Percentiles rank a stretch among this genome's conserved stretches.
These are phyloP conservation scores for Fusarium sp. DNA, from an alignment of 2,329 filamentous ascomycete species.

Conservation along the genomic window DNA sequence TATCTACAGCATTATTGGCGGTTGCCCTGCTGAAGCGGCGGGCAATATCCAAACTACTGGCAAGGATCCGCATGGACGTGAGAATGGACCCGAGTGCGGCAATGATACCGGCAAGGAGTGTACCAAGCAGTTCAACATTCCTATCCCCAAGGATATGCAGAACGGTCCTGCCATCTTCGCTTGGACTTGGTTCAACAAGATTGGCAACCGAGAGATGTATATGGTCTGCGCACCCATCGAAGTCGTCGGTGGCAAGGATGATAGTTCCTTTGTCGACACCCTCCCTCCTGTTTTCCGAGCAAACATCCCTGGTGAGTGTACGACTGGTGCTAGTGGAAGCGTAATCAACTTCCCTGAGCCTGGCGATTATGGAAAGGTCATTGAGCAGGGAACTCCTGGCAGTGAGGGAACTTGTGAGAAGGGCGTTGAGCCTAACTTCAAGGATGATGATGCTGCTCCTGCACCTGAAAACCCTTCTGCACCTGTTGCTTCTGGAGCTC, in stretches of 20 bases:
- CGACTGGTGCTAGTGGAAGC: constrained; percentile 29
- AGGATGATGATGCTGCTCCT: constrained; percentile 21
- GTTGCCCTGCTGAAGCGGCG: constrained; percentile 41
- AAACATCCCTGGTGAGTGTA: constrained; percentile 46
- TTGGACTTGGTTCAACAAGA: constrained; percentile 83
- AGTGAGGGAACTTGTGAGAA: constrained; percentile 34
- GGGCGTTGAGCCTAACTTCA: constrained; percentile 38
- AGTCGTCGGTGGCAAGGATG: constrained; percentile 59
- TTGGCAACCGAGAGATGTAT: constrained; percentile 87
- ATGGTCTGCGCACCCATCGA: constrained; percentile 83
- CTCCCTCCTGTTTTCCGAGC: constrained; percentile 42
- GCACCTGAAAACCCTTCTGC: constrained; percentile 16
- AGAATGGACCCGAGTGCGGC: constrained; percentile 38
- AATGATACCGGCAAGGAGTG: constrained; percentile 43
- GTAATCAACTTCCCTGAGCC: constrained; percentile 45
- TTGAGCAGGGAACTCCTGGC: constrained; percentile 23
- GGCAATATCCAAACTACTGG: constrained; percentile 29
- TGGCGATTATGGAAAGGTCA: constrained; percentile 40
- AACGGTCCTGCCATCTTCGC: constrained; percentile 72
- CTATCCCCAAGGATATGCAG: constrained; percentile 46
- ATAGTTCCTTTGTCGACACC: constrained; percentile 33
- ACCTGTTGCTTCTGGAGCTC: constrained; percentile 1
- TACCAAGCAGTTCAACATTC: constrained; percentile 41
- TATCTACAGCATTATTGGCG: constrained; percentile 45
- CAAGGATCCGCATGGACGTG: constrained; percentile 36